Conservation (phyloP, 371 early-diverging fungal genomes). For the Choanephora cucurbitarum region DNA sequence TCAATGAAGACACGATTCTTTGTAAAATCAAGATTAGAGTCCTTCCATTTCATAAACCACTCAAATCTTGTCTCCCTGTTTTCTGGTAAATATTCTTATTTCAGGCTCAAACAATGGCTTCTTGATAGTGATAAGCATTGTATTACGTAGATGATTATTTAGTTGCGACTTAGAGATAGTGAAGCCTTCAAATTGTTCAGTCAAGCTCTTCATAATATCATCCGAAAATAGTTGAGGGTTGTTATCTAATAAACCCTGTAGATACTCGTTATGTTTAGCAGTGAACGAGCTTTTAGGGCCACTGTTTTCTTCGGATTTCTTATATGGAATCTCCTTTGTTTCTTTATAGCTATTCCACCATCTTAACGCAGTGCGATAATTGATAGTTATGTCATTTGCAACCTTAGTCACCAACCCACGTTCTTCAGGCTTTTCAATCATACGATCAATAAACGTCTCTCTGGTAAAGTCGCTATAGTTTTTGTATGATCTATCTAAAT, state of each 20-base stretch:
- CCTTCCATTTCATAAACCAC: constrained; percentile 18
- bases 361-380: constrained; percentile 18
- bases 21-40: constrained; percentile 17
- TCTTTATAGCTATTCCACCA: constrained; percentile 15
- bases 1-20: constrained; percentile 17
- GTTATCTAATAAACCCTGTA: constrained; percentile 11
- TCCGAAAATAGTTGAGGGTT: constrained; percentile 15
- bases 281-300: constrained; percentile 17
- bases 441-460: constrained; percentile 23
- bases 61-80: constrained; percentile 7
- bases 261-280: constrained; percentile 8
- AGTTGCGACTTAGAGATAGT: constrained; percentile 15
- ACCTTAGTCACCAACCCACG: constrained; percentile 23
- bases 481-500: constrained; percentile 18
- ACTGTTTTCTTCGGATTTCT: constrained; percentile 12
- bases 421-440: constrained; percentile 22
- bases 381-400: constrained; percentile 19
- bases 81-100: constrained; percentile 11
- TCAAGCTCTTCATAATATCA: constrained; percentile 14
- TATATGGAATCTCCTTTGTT: constrained; percentile 10
- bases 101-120: constrained; percentile 14
- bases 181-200: constrained; percentile 16
- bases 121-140: constrained; percentile 15
- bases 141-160: constrained; percentile 16
- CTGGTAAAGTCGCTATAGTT: constrained; percentile 20